phyloP scores from a whole-genome alignment of 2,329 filamentous ascomycete species.

The Aschersonia sp. region DNA sequence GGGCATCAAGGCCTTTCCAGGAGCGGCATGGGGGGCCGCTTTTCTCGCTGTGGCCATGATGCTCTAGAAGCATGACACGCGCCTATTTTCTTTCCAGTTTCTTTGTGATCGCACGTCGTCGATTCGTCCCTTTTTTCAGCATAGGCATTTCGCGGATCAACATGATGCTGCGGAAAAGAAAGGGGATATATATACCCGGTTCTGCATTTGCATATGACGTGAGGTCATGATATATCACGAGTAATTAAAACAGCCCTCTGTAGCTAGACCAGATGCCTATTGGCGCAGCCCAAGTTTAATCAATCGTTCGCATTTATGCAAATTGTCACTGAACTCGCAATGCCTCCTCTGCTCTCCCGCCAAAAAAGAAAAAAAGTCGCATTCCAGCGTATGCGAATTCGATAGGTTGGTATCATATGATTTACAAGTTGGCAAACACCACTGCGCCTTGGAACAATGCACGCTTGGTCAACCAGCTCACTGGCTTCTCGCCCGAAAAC shows the following conservation, averaged over 20 bases:
- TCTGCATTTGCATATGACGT: conserved; percentile 2
- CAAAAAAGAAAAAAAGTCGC: not conserved
- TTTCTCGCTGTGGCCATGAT: conserved; percentile 12
- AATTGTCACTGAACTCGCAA: not conserved
- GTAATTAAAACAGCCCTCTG: not conserved
- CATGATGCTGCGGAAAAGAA: not conserved
- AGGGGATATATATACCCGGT: conserved; percentile 1
- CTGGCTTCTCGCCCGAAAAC: not conserved
- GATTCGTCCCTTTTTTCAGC: not conserved
- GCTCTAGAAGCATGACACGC: conserved; percentile 8
- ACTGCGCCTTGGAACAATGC: not conserved
- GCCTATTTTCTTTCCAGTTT: not conserved
- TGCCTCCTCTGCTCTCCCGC: not conserved
- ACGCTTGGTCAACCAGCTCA: no score
- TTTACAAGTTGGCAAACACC: not conserved
- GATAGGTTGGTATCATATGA: not conserved
- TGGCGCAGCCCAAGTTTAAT: not conserved
- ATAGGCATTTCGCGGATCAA: not conserved
- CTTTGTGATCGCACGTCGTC: not conserved
- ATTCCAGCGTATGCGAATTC: not conserved
- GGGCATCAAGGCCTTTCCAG: conserved; percentile 8
- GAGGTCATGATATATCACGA: not conserved
- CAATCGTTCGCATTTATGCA: not conserved
- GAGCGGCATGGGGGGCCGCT: conserved; percentile 11
- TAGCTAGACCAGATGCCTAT: conserved; percentile 1